Percentiles rank a stretch among this genome's conserved stretches.
Conservation (phyloP, 371 early-diverging fungal genomes). For the Umbelopsis sp. region DNA sequence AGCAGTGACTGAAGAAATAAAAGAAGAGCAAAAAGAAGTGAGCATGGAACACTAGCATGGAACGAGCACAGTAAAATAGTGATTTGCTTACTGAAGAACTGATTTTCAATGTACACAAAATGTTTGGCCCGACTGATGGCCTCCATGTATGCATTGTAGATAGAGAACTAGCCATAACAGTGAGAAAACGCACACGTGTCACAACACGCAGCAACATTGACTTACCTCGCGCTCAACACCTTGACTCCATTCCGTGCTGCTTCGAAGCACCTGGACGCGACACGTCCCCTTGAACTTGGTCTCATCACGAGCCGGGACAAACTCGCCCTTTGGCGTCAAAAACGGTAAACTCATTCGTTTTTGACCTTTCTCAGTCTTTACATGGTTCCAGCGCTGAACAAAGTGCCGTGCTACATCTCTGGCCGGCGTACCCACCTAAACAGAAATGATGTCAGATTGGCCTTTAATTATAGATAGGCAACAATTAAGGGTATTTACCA, state of each 20-base stretch:
- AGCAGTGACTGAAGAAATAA: constrained; percentile 40
- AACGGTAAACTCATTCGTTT: constrained; percentile 66
- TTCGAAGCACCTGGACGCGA: constrained; percentile 70
- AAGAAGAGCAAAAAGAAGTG: not conserved
- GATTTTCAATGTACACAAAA: constrained; percentile 95
- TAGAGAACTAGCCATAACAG: constrained; percentile 60
- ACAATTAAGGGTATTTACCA: constrained; percentile 38
- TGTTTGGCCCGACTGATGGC: constrained; percentile 79
- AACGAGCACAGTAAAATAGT: not conserved
- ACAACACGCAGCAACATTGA: not conserved
- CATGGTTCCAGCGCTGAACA: constrained; percentile 91
- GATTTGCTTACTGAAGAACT: constrained; percentile 80
- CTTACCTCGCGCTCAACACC: constrained; percentile 59
- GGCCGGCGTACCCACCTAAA: constrained; percentile 70
- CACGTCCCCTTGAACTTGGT: constrained; percentile 67
- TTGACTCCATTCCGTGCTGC: constrained; percentile 70
- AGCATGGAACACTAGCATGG: not conserved
- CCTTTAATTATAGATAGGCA: not conserved
- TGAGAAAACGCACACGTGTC: not conserved
- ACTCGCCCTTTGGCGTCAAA: constrained; percentile 80
- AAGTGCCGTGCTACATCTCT: constrained; percentile 90
- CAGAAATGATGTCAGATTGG: not conserved
- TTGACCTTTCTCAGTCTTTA: constrained; percentile 68
- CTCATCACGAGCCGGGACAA: constrained; percentile 67
- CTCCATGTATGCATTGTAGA: constrained; percentile 83